phyloP scores from a whole-genome alignment of 768 basidiomycete genomes.

The Psilocybe subaeruginosa region DNA sequence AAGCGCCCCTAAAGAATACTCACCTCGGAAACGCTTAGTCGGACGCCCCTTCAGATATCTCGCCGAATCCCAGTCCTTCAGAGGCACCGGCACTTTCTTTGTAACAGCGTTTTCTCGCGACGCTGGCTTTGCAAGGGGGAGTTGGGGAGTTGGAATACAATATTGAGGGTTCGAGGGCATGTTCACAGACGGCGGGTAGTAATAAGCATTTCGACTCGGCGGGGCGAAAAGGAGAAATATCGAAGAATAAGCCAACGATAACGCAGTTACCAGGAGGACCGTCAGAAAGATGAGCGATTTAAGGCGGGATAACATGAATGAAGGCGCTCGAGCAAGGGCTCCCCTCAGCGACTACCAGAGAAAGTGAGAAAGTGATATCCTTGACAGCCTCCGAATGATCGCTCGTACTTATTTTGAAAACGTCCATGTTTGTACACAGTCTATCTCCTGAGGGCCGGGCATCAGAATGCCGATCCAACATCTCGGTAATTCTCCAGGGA shows the following conservation, averaged over 20 bases:
- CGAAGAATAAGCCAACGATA: slow-evolving; percentile 3
- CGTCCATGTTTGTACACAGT: too few species aligned
- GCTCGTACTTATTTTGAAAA: background rate
- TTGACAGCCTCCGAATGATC: background rate
- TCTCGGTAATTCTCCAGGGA: too few species aligned
- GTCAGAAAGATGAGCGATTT: slow-evolving; percentile 6
- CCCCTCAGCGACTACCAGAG: background rate
- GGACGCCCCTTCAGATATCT: slow-evolving; percentile 19
- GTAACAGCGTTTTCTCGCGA: background rate
- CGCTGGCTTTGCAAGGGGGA: background rate
- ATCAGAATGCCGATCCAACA: too few species aligned
- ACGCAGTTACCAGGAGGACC: background rate
- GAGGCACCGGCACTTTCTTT: background rate
- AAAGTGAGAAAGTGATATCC: background rate
- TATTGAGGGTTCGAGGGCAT: background rate
- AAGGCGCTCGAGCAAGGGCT: background rate
- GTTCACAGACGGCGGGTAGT: background rate
- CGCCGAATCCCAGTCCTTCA: slow-evolving; percentile 7
- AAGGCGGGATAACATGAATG: background rate
- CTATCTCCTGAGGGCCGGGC: too few species aligned
- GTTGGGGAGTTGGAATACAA: background rate
- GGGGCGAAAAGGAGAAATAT: slow-evolving; percentile 2
- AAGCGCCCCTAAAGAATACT: background rate
- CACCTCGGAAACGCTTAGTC: slow-evolving; percentile 24
- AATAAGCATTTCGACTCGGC: slow-evolving; percentile 2